Conservation (phyloP, 768 basidiomycete genomes). For the Mycena latifolia region DNA sequence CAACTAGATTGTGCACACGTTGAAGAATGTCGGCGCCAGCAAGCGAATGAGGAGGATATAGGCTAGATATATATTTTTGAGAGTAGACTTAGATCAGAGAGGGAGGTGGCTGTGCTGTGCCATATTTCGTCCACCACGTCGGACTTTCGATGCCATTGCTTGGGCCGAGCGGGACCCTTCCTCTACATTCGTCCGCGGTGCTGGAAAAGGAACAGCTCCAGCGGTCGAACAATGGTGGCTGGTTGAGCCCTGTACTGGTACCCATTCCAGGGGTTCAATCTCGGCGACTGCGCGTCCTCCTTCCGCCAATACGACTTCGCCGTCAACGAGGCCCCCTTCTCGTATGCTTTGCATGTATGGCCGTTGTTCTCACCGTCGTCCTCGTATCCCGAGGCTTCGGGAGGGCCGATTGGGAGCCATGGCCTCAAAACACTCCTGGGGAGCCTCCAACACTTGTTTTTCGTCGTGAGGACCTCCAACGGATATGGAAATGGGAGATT, state of each 20-base stretch:
- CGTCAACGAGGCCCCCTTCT: conserved; percentile 68
- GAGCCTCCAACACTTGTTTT: conserved; percentile 80
- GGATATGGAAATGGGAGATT: conserved; percentile 96
- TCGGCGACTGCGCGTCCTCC: conserved; percentile 68
- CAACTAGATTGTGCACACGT: too few relatives aligned
- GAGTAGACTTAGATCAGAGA: too few relatives aligned
- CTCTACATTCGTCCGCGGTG: conserved; percentile 56
- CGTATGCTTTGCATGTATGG: conserved; percentile 63
- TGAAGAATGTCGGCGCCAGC: too few relatives aligned
- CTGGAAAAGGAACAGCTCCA: conserved; percentile 57
- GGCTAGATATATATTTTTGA: too few relatives aligned
- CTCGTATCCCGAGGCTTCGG: conserved; percentile 58
- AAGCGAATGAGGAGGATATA: too few relatives aligned
- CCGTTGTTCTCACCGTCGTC: conserved; percentile 62
- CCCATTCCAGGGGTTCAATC: conserved; percentile 70
- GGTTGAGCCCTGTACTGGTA: conserved; percentile 68
- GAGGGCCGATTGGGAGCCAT: conserved; percentile 56
- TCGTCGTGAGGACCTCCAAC: conserved; percentile 76
- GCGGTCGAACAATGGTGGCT: conserved; percentile 44
- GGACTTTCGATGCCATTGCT: conserved; percentile 22
- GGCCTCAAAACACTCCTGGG: conserved; percentile 50
- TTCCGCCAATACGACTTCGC: conserved; percentile 69
- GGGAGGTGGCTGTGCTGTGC: conserved; percentile 5
- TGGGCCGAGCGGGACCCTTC: conserved; percentile 48
- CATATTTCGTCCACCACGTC: neutral